A percentile compares a stretch with the other conserved stretches of the same genome.
These are phyloP conservation scores for Ophiosphaerella narmari DNA, from an alignment of 2,329 filamentous ascomycete genomes.

Conservation along the genomic window DNA sequence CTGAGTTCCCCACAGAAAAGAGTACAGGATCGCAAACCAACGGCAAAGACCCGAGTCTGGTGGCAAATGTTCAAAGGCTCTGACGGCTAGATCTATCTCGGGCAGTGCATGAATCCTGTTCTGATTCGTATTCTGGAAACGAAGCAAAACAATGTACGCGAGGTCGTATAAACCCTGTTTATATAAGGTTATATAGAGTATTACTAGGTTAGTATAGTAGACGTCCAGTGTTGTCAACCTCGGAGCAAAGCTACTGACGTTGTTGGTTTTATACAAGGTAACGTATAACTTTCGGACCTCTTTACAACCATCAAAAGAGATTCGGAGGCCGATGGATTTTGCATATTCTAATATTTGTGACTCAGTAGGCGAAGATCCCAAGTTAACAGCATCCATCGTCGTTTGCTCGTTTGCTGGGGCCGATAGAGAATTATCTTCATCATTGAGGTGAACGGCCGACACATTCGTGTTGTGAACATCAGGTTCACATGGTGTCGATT, in stretches of 20 bases:
- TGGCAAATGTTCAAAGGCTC: constrained; percentile 17
- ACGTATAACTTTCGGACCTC: constrained; percentile 4
- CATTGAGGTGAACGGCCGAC: too few species aligned
- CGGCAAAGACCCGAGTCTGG: constrained; percentile 12
- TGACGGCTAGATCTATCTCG: background rate
- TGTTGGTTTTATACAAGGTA: background rate
- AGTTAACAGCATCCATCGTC: background rate
- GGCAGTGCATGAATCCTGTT: constrained; percentile 1
- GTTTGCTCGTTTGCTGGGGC: too few species aligned
- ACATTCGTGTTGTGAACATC: too few species aligned
- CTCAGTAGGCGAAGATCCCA: constrained; percentile 1
- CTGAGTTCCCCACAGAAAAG: constrained; percentile 16
- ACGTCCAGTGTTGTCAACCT: constrained; percentile 1
- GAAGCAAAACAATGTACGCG: constrained; percentile 12
- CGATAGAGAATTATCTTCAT: too few species aligned
- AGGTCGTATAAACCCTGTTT: background rate
- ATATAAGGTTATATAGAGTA: constrained; percentile 16
- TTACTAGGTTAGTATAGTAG: constrained; percentile 20
- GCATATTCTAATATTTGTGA: background rate
- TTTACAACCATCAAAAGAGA: too few species aligned
- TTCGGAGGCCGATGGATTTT: background rate
- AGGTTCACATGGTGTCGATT: too few species aligned
- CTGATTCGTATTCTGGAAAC: constrained; percentile 18
- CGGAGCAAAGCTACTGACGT: background rate
- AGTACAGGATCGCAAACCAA: constrained; percentile 20